phyloP scores from a whole-genome alignment of 1,284 basidiomycete species.

The Cryptococcus maquisensis region DNA sequence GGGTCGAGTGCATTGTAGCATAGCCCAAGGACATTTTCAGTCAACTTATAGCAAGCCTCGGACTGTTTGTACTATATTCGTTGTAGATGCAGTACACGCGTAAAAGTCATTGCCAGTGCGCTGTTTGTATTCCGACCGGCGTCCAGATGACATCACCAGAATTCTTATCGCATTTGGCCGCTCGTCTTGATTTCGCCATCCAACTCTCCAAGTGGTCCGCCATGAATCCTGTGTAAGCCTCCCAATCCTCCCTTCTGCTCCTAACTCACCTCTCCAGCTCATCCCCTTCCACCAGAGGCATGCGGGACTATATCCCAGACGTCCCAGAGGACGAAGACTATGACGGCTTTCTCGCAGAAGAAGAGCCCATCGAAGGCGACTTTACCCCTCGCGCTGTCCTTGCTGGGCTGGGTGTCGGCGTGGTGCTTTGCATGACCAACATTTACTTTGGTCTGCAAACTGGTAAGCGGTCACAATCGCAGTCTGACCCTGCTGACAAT shows the following conservation, averaged over 20 bases:
- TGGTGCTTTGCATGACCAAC: slow-evolving; percentile 48
- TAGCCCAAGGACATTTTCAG: not conserved
- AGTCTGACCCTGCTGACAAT: not conserved
- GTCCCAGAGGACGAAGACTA: slow-evolving; percentile 18
- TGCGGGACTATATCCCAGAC: slow-evolving; percentile 12
- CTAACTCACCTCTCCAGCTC: slow-evolving; percentile 13
- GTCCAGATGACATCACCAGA: not conserved
- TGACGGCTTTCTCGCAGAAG: slow-evolving; percentile 13
- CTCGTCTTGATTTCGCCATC: not conserved
- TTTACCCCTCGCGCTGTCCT: slow-evolving; percentile 45
- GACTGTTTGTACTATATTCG: not conserved
- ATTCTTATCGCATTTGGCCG: not conserved
- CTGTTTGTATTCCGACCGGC: not conserved
- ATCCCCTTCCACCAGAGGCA: slow-evolving; percentile 15
- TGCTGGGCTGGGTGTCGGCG: slow-evolving; percentile 45
- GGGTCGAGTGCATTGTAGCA: not conserved
- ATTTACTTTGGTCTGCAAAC: slow-evolving; percentile 50
- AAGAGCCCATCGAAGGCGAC: slow-evolving; percentile 33
- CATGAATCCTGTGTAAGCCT: slow-evolving; percentile 21
- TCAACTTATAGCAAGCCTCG: not conserved
- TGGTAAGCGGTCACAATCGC: slow-evolving; percentile 20
- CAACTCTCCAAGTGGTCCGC: not conserved
- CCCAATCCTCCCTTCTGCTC: not conserved
- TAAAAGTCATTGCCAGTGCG: not conserved
- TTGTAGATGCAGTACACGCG: too few relatives aligned